These are phyloP conservation scores for Escovopsis sp. DNA, from an alignment of 2,329 filamentous ascomycete species.

Conservation along the genomic window DNA sequence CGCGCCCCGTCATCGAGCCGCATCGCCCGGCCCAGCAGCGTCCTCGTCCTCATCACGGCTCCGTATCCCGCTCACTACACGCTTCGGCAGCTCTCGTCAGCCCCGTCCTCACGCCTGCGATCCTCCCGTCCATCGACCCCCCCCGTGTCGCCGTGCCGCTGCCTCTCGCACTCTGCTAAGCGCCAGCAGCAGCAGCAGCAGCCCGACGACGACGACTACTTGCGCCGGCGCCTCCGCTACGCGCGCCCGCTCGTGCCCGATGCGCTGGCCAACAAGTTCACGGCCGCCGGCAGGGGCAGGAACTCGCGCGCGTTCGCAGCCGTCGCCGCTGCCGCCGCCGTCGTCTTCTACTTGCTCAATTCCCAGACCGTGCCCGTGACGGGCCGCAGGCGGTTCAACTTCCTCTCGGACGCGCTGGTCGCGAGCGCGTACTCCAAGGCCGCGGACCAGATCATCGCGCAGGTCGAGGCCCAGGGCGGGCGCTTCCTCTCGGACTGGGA, in stretches of 20 bases:
- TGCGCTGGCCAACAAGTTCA: constrained; percentile 12
- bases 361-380: constrained; percentile 60
- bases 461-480: constrained; percentile 35
- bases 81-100: no score
- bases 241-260: constrained; percentile 20
- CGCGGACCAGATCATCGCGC: constrained; percentile 30
- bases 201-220: constrained; percentile 5
- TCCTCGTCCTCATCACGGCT: neutral
- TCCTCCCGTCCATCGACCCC: neutral
- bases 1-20: no score
- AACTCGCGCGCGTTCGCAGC: constrained; percentile 23
- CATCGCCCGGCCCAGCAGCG: no score
- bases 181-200: constrained; percentile 4
- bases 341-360: constrained; percentile 51
- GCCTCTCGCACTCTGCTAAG: constrained; percentile 11
- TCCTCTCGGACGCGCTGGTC: constrained; percentile 42
- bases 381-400: constrained; percentile 59
- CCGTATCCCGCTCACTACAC: neutral
- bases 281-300: constrained; percentile 14
- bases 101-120: no score
- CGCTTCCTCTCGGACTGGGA: constrained; percentile 47
- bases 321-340: constrained; percentile 27
- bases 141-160: constrained; percentile 4
- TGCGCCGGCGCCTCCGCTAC: constrained; percentile 14
- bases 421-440: constrained; percentile 21